Evolutionary conservation across 2,329 filamentous ascomycete genomes (phyloP).

Genomic region (Knoxdaviesia capensis): DNA sequence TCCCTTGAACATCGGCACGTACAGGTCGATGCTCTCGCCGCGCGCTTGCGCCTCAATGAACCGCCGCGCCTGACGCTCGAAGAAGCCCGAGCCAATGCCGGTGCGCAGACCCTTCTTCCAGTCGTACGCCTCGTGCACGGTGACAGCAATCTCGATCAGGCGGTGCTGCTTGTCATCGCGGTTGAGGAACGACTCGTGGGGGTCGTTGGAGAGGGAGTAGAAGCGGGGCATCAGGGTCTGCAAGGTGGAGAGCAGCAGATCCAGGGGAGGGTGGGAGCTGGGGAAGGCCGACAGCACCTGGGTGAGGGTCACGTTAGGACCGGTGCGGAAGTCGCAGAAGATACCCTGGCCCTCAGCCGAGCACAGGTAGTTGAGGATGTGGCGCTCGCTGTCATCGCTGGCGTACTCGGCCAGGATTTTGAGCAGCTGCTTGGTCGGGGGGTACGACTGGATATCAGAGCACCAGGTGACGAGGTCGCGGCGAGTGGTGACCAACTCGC

Average conservation of each 20-base stretch:
- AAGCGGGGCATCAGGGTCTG: constrained; percentile 92
- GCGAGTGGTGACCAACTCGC: constrained; percentile 75
- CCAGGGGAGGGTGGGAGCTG: constrained; percentile 71
- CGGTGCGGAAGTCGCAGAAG: constrained; percentile 88
- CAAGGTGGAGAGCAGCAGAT: constrained; percentile 58
- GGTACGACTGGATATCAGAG: constrained; percentile 78
- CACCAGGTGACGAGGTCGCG: constrained; percentile 93
- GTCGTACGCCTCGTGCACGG: constrained; percentile 70
- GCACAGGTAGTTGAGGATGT: constrained; percentile 69
- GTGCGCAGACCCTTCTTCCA: constrained; percentile 56
- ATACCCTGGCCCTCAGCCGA: constrained; percentile 77
- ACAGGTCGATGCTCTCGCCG: constrained; percentile 32
- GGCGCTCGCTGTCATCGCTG: constrained; percentile 61
- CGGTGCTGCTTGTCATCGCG: constrained; percentile 39
- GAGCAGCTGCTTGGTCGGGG: constrained; percentile 73
- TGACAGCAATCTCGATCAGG: constrained; percentile 89
- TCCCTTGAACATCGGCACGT: constrained; percentile 93
- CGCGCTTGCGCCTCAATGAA: constrained; percentile 48
- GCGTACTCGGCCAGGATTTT: constrained; percentile 75
- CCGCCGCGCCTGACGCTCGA: constrained; percentile 63
- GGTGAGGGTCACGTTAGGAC: constrained; percentile 63
- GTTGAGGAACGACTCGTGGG: constrained; percentile 52
- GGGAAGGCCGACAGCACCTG: constrained; percentile 87
- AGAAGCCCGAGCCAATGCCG: constrained; percentile 80
- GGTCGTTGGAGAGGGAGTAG: constrained; percentile 94